Percentiles rank a stretch among this genome's conserved stretches.
Conservation (phyloP, 1,284 basidiomycete genomes). For the Moesziomyces antarcticus region DNA sequence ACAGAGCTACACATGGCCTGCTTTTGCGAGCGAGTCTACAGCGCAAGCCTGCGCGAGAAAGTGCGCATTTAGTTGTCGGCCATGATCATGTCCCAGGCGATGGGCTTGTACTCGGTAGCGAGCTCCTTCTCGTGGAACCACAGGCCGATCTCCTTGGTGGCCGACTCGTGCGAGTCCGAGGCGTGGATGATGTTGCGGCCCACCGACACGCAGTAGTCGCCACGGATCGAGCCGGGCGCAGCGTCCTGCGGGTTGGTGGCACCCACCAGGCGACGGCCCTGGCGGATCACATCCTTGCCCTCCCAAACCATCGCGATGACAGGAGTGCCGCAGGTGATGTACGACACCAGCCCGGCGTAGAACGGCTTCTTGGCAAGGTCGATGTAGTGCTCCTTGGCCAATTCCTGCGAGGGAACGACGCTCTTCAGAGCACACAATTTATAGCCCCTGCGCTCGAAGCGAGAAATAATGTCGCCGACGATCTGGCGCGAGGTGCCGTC, state of each 20-base stretch:
- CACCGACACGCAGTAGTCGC: slow-evolving; percentile 59
- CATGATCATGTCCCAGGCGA: slow-evolving; percentile 63
- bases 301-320: slow-evolving; percentile 66
- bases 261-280: slow-evolving; percentile 63
- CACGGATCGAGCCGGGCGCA: slow-evolving; percentile 59
- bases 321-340: slow-evolving; percentile 62
- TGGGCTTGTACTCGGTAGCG: slow-evolving; percentile 68
- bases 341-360: slow-evolving; percentile 56
- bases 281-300: slow-evolving; percentile 65
- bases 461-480: slow-evolving; percentile 61
- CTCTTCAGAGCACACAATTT: slow-evolving; percentile 37
- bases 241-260: slow-evolving; percentile 63
- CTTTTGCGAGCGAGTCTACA: background rate
- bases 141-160: slow-evolving; percentile 71
- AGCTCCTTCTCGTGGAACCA: slow-evolving; percentile 70
- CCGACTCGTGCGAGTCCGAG: slow-evolving; percentile 70
- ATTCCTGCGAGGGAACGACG: slow-evolving; percentile 35
- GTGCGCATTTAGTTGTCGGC: slow-evolving; percentile 50
- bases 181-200: slow-evolving; percentile 71
- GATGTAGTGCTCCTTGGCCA: slow-evolving; percentile 62
- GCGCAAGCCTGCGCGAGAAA: background rate
- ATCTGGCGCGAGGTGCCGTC: slow-evolving; percentile 62
- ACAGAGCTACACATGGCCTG: background rate
- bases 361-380: slow-evolving; percentile 62
- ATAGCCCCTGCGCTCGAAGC: slow-evolving; percentile 60